Percentiles rank a stretch among this genome's conserved stretches.
phyloP scores from a whole-genome alignment of 1,284 basidiomycete genomes.

The Cryptococcus wingfieldii region DNA sequence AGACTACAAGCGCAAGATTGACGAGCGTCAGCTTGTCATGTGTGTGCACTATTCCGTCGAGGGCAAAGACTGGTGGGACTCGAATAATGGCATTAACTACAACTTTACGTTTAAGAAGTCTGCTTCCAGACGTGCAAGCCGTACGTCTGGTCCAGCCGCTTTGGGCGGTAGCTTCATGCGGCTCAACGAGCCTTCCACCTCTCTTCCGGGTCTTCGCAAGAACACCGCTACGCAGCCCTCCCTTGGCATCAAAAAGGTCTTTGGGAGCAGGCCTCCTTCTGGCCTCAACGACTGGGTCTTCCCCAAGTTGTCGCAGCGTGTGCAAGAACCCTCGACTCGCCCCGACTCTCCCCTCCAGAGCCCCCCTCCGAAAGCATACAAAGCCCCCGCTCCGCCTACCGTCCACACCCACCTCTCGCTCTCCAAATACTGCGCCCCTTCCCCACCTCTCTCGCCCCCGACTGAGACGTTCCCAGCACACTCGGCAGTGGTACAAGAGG shows the following conservation, averaged over 20 bases:
- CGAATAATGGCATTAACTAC: constrained; percentile 51
- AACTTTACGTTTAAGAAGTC: constrained; percentile 49
- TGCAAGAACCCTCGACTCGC: constrained; percentile 10
- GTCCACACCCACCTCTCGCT: constrained; percentile 41
- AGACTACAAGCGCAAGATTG: constrained; percentile 66
- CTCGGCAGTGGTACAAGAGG: constrained; percentile 16
- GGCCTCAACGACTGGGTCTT: constrained; percentile 35
- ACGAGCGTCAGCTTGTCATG: constrained; percentile 61
- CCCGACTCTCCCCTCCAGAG: constrained; percentile 27
- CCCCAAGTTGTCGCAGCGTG: constrained; percentile 21
- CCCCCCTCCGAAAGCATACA: constrained; percentile 34
- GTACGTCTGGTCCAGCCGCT: constrained; percentile 20
- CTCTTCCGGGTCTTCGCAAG: constrained; percentile 23
- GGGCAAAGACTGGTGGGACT: constrained; percentile 53
- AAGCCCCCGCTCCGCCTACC: constrained; percentile 39
- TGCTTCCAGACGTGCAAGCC: constrained; percentile 19
- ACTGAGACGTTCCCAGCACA: constrained; percentile 18
- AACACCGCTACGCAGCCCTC: constrained; percentile 19
- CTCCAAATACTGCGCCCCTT: constrained; percentile 46
- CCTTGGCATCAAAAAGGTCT: constrained; percentile 23
- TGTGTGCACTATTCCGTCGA: constrained; percentile 59
- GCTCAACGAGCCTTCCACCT: constrained; percentile 5
- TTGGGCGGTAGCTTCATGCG: constrained; percentile 15
- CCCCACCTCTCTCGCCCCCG: constrained; percentile 44
- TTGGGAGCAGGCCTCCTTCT: constrained; percentile 17